Evolutionary conservation across 1,284 basidiomycete species (phyloP).

Genomic region (Fomitiporia mediterranea): DNA sequence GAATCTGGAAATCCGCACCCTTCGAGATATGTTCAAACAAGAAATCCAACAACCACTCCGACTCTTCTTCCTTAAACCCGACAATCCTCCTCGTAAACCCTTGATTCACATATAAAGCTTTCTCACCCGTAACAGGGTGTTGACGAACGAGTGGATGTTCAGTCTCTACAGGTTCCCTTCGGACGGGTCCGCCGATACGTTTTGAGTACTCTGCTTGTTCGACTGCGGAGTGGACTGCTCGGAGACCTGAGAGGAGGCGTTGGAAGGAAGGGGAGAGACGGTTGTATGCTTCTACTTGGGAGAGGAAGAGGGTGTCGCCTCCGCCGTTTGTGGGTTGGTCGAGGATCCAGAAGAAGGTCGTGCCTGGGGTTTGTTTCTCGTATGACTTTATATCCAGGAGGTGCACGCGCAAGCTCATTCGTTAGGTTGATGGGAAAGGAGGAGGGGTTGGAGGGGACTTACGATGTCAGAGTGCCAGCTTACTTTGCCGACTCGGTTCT

Average conservation of each 20-base stretch:
- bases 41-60: constrained; percentile 58
- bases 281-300: constrained; percentile 60
- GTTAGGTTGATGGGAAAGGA: neutral
- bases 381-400: constrained; percentile 41
- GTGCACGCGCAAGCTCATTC: too few relatives aligned
- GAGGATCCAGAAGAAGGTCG: constrained; percentile 57
- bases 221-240: constrained; percentile 60
- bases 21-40: constrained; percentile 50
- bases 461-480: constrained; percentile 46
- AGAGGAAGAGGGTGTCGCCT: constrained; percentile 58
- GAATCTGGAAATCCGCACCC: constrained; percentile 43
- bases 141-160: constrained; percentile 51
- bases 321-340: constrained; percentile 38
- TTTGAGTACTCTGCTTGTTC: constrained; percentile 53
- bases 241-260: constrained; percentile 57
- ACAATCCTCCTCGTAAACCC: constrained; percentile 62
- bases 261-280: constrained; percentile 66
- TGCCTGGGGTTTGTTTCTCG: constrained; percentile 57
- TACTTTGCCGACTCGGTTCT: constrained; percentile 29
- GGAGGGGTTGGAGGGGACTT: constrained; percentile 21
- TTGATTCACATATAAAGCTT: constrained; percentile 60
- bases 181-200: constrained; percentile 48
- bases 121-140: constrained; percentile 65
- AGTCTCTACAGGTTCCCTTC: constrained; percentile 58
- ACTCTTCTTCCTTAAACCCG: constrained; percentile 64